Evolutionary conservation across 1,284 basidiomycete genomes (phyloP).

Genomic region (Microbotryum lychnidis-dioicae): DNA sequence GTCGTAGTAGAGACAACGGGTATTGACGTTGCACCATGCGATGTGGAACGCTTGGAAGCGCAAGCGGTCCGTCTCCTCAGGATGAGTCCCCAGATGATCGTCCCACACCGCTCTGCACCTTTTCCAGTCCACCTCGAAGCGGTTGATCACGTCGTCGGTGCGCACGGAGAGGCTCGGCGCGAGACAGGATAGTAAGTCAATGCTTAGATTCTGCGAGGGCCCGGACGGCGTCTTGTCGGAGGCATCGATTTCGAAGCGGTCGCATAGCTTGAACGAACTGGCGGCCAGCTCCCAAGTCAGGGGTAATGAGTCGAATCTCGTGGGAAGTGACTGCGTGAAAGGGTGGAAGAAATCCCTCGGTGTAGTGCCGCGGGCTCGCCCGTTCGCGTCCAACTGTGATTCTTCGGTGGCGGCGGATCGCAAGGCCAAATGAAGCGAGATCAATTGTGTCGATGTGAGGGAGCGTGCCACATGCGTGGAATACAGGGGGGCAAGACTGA

Average conservation of each 20-base stretch:
- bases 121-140: constrained; percentile 28
- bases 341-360: background rate
- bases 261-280: background rate
- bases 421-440: constrained; percentile 29
- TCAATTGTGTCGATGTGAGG: constrained; percentile 24
- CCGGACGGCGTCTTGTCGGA: background rate
- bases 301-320: background rate
- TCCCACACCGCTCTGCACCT: constrained; percentile 15
- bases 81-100: background rate
- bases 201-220: background rate
- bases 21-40: constrained; percentile 34
- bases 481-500: constrained; percentile 9
- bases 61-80: constrained; percentile 10
- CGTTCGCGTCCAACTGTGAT: background rate
- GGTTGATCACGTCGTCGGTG: constrained; percentile 16
- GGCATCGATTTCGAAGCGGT: constrained; percentile 7
- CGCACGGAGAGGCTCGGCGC: background rate
- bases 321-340: background rate
- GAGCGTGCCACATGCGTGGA: background rate
- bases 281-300: background rate
- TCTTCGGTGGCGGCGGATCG: constrained; percentile 11
- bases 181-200: constrained; percentile 7
- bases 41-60: constrained; percentile 26
- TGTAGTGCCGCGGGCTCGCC: background rate
- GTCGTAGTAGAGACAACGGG: constrained; percentile 34